Evolutionary conservation across 1,284 basidiomycete species (phyloP).

Genomic region (Cerioporus squamosus): DNA sequence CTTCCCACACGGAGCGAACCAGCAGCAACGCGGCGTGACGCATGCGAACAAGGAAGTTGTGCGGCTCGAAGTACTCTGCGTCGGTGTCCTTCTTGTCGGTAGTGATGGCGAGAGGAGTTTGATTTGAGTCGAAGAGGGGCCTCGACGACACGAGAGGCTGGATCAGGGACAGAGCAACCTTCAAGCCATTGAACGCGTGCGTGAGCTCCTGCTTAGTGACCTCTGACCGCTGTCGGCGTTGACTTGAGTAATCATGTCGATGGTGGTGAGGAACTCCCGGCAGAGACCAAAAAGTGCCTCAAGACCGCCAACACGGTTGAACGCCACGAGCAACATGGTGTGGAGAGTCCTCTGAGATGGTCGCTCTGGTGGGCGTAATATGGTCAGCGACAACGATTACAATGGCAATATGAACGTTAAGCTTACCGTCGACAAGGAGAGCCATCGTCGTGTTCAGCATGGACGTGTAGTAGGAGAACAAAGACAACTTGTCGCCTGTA

Average conservation of each 20-base stretch:
- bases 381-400: neutral
- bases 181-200: conserved; percentile 81
- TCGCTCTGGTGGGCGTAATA: conserved; percentile 57
- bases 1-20: conserved; percentile 78
- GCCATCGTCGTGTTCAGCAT: conserved; percentile 77
- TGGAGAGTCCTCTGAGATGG: conserved; percentile 77
- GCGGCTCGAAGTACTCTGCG: conserved; percentile 80
- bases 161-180: conserved; percentile 82
- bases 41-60: conserved; percentile 85
- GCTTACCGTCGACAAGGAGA: conserved; percentile 84
- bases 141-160: conserved; percentile 80
- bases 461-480: conserved; percentile 75
- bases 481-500: conserved; percentile 55
- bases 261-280: conserved; percentile 57
- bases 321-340: conserved; percentile 80
- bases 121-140: conserved; percentile 83
- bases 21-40: conserved; percentile 76
- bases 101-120: conserved; percentile 77
- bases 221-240: conserved; percentile 59
- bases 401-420: too few species aligned
- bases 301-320: conserved; percentile 78
- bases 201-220: conserved; percentile 64
- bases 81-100: conserved; percentile 81
- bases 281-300: conserved; percentile 70
- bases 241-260: conserved; percentile 55